These are phyloP conservation scores for Phytophthora sp. DNA, from an alignment of 352 stramenopile genomes.

Conservation along the genomic window DNA sequence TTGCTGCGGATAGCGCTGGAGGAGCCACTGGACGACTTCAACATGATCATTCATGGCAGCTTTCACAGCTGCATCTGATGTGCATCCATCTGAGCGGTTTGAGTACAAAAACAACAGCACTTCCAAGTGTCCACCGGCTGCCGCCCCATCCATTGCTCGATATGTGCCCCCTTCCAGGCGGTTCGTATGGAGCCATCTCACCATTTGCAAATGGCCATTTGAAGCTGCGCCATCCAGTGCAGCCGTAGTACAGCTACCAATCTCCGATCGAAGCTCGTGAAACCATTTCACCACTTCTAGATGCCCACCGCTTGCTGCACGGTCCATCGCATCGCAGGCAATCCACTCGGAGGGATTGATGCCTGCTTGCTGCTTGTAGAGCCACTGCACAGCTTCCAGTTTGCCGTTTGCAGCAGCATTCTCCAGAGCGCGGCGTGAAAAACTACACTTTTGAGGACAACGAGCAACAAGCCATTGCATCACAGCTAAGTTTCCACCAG, in stretches of 20 bases:
- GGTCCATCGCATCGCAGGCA: conserved; percentile 36
- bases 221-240: conserved; percentile 40
- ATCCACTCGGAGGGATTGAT: conserved; percentile 10
- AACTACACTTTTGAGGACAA: conserved; percentile 9
- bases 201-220: conserved; percentile 31
- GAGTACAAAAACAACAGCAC: conserved; percentile 40
- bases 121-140: conserved; percentile 37
- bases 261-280: conserved; percentile 26
- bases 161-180: conserved; percentile 34
- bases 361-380: conserved; percentile 11
- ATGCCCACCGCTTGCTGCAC: conserved; percentile 33
- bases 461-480: conserved; percentile 35
- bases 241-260: conserved; percentile 29
- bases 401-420: conserved; percentile 23
- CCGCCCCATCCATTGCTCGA: conserved; percentile 36
- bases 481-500: conserved; percentile 10
- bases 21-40: conserved; percentile 41
- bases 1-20: conserved; percentile 38
- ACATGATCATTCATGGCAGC: conserved; percentile 34
- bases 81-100: conserved; percentile 29
- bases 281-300: conserved; percentile 41
- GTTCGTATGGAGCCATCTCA: conserved; percentile 35
- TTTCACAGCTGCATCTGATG: conserved; percentile 27
- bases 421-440: conserved; percentile 15
- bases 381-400: conserved; percentile 15